phyloP scores from a whole-genome alignment of 495 filamentous ascomycete genomes.

The Penicillium alfredii region DNA sequence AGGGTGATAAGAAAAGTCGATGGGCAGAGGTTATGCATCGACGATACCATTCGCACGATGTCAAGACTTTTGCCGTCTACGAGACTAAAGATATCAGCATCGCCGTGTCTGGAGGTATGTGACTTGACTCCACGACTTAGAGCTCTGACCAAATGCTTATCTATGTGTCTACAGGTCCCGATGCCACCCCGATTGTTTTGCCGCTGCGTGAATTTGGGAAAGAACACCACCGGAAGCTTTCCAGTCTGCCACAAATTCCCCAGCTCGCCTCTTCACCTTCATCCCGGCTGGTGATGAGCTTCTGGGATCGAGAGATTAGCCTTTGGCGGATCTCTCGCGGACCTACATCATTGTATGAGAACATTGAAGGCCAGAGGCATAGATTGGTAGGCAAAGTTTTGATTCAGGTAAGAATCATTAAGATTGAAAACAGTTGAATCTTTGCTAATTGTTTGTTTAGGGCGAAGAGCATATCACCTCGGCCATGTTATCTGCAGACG shows the following conservation, averaged over 20 bases:
- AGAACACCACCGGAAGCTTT: conserved; percentile 72
- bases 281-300: conserved; percentile 72
- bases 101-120: conserved; percentile 82
- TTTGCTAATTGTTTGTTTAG: conserved; percentile 26
- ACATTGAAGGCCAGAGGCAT: conserved; percentile 41
- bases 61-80: conserved; percentile 89
- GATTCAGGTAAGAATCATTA: conserved; percentile 43
- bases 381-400: conserved; percentile 65
- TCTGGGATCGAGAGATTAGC: conserved; percentile 85
- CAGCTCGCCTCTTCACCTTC: conserved; percentile 63
- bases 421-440: not conserved
- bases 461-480: conserved; percentile 86
- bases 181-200: conserved; percentile 72
- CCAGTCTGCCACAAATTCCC: conserved; percentile 71
- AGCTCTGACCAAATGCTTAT: conserved; percentile 29
- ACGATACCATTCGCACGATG: conserved; percentile 84
- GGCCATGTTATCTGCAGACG: conserved; percentile 65
- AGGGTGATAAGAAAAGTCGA: conserved; percentile 50
- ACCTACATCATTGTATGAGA: conserved; percentile 37
- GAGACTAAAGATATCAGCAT: conserved; percentile 79
- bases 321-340: conserved; percentile 65
- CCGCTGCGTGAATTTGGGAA: conserved; percentile 75
- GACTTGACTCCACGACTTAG: not conserved
- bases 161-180: conserved; percentile 55
- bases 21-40: conserved; percentile 84